Conservation (phyloP, 2,329 filamentous ascomycete genomes). For the Pochonia chlamydosporia region DNA sequence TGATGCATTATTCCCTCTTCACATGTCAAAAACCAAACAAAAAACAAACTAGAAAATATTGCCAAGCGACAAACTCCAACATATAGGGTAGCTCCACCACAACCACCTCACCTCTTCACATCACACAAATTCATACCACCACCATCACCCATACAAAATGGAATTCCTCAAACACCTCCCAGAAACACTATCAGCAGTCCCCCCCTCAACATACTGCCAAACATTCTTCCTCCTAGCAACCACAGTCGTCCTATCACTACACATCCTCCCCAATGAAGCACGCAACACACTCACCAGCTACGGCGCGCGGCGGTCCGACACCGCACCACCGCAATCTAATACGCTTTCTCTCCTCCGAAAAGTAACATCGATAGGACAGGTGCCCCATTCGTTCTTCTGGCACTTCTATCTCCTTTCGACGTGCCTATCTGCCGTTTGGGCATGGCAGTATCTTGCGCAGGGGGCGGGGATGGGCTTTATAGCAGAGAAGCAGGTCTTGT, state of each 20-base stretch:
- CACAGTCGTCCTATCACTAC: constrained; percentile 33
- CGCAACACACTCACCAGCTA: constrained; percentile 43
- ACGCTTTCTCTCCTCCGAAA: constrained; percentile 10
- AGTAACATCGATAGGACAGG: constrained; percentile 38
- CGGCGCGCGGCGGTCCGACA: constrained; percentile 35
- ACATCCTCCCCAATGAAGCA: constrained; percentile 37
- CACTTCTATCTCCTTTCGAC: constrained; percentile 80
- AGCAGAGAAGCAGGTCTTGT: constrained; percentile 29
- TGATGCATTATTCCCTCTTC: no score
- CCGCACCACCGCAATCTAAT: neutral
- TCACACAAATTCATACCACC: neutral
- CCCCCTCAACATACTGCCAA: constrained; percentile 35
- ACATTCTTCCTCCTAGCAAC: constrained; percentile 40
- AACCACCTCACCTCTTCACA: neutral
- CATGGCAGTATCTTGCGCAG: constrained; percentile 49
- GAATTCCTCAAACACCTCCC: neutral
- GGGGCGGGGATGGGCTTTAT: constrained; percentile 49
- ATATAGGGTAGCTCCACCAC: neutral
- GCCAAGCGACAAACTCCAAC: no score
- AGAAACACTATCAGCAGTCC: neutral
- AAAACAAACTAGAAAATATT: no score
- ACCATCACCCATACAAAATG: neutral
- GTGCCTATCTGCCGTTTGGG: constrained; percentile 68
- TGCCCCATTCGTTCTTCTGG: constrained; percentile 84
- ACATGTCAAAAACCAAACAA: no score